Evolutionary conservation across 2,329 filamentous ascomycete genomes (phyloP).

Genomic region (Cephalotrichum gorgonifer): DNA sequence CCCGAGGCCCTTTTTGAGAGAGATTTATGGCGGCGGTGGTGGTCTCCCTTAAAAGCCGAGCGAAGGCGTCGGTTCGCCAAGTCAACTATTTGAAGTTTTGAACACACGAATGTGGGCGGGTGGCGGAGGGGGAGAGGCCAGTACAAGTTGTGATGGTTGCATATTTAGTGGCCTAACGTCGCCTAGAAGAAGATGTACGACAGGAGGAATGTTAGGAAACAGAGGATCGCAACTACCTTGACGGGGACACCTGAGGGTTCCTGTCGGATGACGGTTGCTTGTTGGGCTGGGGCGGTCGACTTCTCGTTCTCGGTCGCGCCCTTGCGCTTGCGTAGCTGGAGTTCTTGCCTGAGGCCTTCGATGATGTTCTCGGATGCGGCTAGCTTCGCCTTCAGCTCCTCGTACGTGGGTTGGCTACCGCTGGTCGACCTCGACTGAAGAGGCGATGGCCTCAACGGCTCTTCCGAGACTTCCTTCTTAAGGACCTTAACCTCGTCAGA

Average conservation of each 20-base stretch:
- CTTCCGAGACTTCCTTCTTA: constrained; percentile 17
- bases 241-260: constrained; percentile 67
- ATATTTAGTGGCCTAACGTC: constrained; percentile 5
- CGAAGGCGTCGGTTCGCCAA: background rate
- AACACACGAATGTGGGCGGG: no score
- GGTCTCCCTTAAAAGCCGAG: background rate
- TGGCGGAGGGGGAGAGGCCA: background rate
- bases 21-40: background rate
- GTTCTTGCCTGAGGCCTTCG: constrained; percentile 56
- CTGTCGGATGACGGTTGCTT: constrained; percentile 6
- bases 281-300: constrained; percentile 29
- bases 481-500: constrained; percentile 19
- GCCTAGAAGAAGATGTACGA: constrained; percentile 91
- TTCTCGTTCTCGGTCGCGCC: constrained; percentile 37
- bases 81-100: background rate
- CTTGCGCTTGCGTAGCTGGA: constrained; percentile 69
- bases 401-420: constrained; percentile 23
- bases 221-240: constrained; percentile 72
- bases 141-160: background rate
- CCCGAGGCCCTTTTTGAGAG: background rate
- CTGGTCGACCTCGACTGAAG: constrained; percentile 14
- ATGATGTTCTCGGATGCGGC: constrained; percentile 67
- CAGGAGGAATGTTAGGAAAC: constrained; percentile 82
- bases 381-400: constrained; percentile 64
- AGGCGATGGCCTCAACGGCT: constrained; percentile 15